A percentile compares a stretch with the other conserved stretches of the same genome.
These are phyloP conservation scores for Epichloe sibirici DNA, from an alignment of 2,329 filamentous ascomycete genomes.

Conservation along the genomic window DNA sequence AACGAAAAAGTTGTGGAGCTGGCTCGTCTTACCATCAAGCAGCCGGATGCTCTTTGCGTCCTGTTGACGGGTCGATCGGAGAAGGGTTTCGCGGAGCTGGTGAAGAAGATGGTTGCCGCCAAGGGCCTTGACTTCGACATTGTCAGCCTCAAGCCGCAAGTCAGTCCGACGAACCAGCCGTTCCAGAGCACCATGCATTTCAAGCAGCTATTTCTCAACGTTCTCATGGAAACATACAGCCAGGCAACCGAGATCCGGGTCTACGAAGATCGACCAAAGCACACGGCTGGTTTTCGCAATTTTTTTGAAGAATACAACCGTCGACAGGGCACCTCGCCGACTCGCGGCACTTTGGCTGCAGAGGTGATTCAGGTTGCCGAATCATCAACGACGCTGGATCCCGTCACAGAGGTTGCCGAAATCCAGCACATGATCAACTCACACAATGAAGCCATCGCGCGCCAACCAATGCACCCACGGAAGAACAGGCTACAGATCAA, in stretches of 20 bases:
- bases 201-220: conserved; percentile 75
- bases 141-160: conserved; percentile 73
- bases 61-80: conserved; percentile 81
- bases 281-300: conserved; percentile 71
- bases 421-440: conserved; percentile 81
- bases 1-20: conserved; percentile 81
- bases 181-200: conserved; percentile 81
- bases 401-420: conserved; percentile 66
- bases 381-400: conserved; percentile 59
- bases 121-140: conserved; percentile 80
- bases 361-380: conserved; percentile 85
- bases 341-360: conserved; percentile 53
- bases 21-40: conserved; percentile 66
- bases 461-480: conserved; percentile 21
- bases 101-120: conserved; percentile 69
- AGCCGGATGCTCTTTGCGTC: conserved; percentile 74
- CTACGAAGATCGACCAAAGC: conserved; percentile 54
- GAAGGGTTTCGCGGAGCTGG: conserved; percentile 59
- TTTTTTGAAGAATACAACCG: conserved; percentile 73
- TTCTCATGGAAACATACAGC: conserved; percentile 76
- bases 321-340: conserved; percentile 32
- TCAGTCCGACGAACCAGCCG: conserved; percentile 65
- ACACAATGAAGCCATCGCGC: conserved; percentile 52
- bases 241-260: conserved; percentile 70
- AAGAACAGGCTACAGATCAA: conserved; percentile 55